phyloP scores from a whole-genome alignment of 768 basidiomycete genomes.

The Hypholoma fasciculare region DNA sequence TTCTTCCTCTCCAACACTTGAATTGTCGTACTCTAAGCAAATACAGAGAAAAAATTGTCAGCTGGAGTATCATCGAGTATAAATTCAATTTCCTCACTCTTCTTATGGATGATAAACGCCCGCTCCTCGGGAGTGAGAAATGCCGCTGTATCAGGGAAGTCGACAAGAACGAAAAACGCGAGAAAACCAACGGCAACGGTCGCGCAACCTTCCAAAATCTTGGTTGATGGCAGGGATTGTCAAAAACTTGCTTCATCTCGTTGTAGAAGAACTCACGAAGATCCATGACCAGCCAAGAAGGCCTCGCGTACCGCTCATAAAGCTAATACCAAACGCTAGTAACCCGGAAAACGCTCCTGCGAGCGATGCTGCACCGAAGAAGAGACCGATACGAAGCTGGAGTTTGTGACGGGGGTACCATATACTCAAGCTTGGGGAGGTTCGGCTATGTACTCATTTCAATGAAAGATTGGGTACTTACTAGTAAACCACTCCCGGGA shows the following conservation, averaged over 20 bases:
- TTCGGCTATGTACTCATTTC: not conserved
- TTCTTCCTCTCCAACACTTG: constrained; percentile 62
- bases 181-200: constrained; percentile 58
- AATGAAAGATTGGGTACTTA: constrained; percentile 24
- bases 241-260: not conserved
- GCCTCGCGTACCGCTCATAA: constrained; percentile 47
- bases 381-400: constrained; percentile 60
- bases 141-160: constrained; percentile 57
- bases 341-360: constrained; percentile 66
- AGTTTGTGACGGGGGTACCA: constrained; percentile 70
- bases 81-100: constrained; percentile 39
- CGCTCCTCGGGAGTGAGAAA: constrained; percentile 66
- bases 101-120: constrained; percentile 51
- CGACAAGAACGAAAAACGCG: constrained; percentile 57
- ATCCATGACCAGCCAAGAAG: constrained; percentile 69
- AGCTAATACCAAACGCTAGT: constrained; percentile 54
- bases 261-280: constrained; percentile 40
- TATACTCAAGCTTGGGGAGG: constrained; percentile 47
- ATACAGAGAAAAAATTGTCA: not conserved
- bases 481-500: constrained; percentile 78
- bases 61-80: not conserved
- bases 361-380: constrained; percentile 65
- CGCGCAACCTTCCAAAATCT: constrained; percentile 66
- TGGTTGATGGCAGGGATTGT: not conserved
- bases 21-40: constrained; percentile 50